A percentile compares a stretch with the other conserved stretches of the same genome.
Evolutionary conservation across 805 yeast genomes (phyloP).

Genomic region (Candida ascalaphidarum): DNA sequence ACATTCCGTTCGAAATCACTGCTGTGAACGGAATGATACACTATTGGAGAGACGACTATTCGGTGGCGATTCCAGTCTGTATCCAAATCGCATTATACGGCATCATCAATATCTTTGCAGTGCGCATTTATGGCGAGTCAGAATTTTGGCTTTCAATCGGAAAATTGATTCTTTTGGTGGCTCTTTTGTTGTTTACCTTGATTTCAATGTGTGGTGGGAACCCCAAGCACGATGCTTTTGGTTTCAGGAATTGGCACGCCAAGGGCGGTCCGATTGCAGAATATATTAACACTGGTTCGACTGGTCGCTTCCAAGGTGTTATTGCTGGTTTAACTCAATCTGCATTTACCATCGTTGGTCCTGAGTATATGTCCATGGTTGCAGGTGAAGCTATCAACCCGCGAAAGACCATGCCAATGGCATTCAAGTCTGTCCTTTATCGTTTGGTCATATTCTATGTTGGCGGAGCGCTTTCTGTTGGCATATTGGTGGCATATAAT

Average conservation of each 20-base stretch:
- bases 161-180: slow-evolving; percentile 28
- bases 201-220: slow-evolving; percentile 31
- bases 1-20: slow-evolving; percentile 14
- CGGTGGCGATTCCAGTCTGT: slow-evolving; percentile 11
- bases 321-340: slow-evolving; percentile 11
- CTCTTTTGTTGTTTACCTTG: slow-evolving; percentile 28
- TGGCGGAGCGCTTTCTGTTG: slow-evolving; percentile 12
- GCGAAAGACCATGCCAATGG: slow-evolving; percentile 10
- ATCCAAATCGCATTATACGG: slow-evolving; percentile 9
- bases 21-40: too few species aligned
- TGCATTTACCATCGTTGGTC: slow-evolving; percentile 10
- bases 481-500: slow-evolving; percentile 6
- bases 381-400: slow-evolving; percentile 15
- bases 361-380: slow-evolving; percentile 13
- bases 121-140: slow-evolving; percentile 45
- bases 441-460: slow-evolving; percentile 12
- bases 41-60: slow-evolving; percentile 12
- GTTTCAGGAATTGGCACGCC: slow-evolving; percentile 25
- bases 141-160: slow-evolving; percentile 39
- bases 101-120: slow-evolving; percentile 36
- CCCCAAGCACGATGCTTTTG: slow-evolving; percentile 21
- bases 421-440: slow-evolving; percentile 12
- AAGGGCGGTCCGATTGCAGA: slow-evolving; percentile 22
- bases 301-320: slow-evolving; percentile 11
- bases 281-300: slow-evolving; percentile 6